These are phyloP conservation scores for Crucibulum parvulum DNA, from an alignment of 1,284 basidiomycete genomes.

Conservation along the genomic window DNA sequence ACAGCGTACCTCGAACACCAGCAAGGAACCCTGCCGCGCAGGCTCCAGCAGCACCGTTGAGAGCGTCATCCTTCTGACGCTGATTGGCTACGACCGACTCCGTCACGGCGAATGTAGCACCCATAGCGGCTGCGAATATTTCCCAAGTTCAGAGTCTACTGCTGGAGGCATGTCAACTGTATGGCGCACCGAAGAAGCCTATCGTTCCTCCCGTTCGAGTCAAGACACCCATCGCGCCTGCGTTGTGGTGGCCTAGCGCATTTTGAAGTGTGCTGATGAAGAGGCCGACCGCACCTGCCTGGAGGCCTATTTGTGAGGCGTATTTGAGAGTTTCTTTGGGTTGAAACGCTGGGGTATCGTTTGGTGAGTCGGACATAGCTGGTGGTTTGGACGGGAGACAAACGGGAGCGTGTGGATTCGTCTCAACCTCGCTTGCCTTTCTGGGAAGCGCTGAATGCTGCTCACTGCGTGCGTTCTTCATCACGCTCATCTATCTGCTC, in stretches of 20 bases:
- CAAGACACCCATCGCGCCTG: constrained; percentile 88
- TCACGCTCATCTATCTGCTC: too few relatives aligned
- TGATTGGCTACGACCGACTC: constrained; percentile 85
- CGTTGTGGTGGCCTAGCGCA: constrained; percentile 80
- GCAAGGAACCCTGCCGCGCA: constrained; percentile 95
- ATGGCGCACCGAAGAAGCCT: constrained; percentile 77
- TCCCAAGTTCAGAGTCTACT: constrained; percentile 2
- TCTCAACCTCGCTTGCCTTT: not conserved
- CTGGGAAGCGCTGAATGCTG: too few relatives aligned
- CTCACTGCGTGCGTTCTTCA: too few relatives aligned
- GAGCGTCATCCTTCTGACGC: constrained; percentile 81
- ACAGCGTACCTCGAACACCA: constrained; percentile 78
- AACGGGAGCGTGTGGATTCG: too few relatives aligned
- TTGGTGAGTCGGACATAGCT: constrained; percentile 42
- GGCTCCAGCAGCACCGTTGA: constrained; percentile 88
- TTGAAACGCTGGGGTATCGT: constrained; percentile 48
- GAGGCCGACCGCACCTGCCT: constrained; percentile 77
- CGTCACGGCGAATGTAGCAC: constrained; percentile 85
- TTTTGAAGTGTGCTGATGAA: constrained; percentile 88
- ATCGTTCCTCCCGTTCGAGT: constrained; percentile 83
- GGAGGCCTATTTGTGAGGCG: constrained; percentile 68
- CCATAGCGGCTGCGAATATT: constrained; percentile 80
- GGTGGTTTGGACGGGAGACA: not conserved
- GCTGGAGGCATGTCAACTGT: not conserved
- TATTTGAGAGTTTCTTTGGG: constrained; percentile 64